These are phyloP conservation scores for Sorghum bicolor DNA, from an alignment of 176 grass and related monocot genomes.

Conservation along the genomic window Sorghum_bicolor_NCBIv3 NC_012878.2:42793001-42793500, in stretches of 20 bases:
- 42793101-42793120: conserved; percentile 41
- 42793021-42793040: conserved; percentile 2
- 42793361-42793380: neutral
- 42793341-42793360: neutral
- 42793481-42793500: conserved; percentile 59
- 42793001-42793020: neutral
- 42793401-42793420: neutral
- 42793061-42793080: conserved; percentile 31
- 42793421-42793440: conserved; percentile 51
- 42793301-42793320: conserved; percentile 65
- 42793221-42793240: conserved; percentile 53
- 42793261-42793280: conserved; percentile 48
- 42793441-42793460: conserved; percentile 39
- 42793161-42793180: neutral
- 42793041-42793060: conserved; percentile 33
- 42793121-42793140: conserved; percentile 39
- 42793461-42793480: conserved; percentile 45
- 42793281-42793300: conserved; percentile 50
- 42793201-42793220: neutral
- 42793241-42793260: conserved; percentile 35
- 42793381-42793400: neutral
- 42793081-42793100: conserved; percentile 3
- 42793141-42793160: neutral
- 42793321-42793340: conserved; percentile 57
- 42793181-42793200: conserved; percentile 3